Evolutionary conservation across 2,329 filamentous ascomycete species (phyloP).

Genomic region (Chlorencoelia australis): DNA sequence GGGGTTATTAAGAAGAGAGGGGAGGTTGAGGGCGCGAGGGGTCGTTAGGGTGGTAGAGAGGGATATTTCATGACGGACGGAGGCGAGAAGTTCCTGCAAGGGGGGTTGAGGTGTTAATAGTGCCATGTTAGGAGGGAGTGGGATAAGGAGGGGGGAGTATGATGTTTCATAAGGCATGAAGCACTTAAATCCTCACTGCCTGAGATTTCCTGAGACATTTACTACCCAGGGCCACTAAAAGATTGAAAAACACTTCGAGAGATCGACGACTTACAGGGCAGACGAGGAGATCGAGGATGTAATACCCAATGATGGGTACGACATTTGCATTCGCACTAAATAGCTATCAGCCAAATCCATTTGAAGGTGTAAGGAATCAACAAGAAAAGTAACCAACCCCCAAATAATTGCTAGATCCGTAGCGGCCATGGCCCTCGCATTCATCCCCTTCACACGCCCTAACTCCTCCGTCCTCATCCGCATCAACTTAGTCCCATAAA

Average conservation of each 20-base stretch:
- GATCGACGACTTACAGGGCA: too few relatives aligned
- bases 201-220: too few relatives aligned
- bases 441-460: constrained; percentile 6
- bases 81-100: constrained; percentile 13
- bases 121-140: too few relatives aligned
- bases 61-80: constrained; percentile 19
- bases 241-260: too few relatives aligned
- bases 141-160: too few relatives aligned
- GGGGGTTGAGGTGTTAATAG: too few relatives aligned
- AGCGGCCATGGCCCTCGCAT: constrained; percentile 9
- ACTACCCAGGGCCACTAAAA: too few relatives aligned
- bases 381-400: constrained; percentile 10
- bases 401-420: constrained; percentile 18
- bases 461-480: constrained; percentile 11
- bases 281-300: constrained; percentile 17
- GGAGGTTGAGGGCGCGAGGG: neutral
- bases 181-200: too few relatives aligned
- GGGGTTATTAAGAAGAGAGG: constrained; percentile 16
- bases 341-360: constrained; percentile 7
- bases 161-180: too few relatives aligned
- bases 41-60: constrained; percentile 7
- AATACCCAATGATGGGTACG: constrained; percentile 21
- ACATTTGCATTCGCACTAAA: constrained; percentile 20
- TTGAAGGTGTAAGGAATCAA: neutral
- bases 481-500: constrained; percentile 24